These are phyloP conservation scores for Boletus subparvulus DNA, from an alignment of 768 basidiomycete genomes.

Conservation along the genomic window DNA sequence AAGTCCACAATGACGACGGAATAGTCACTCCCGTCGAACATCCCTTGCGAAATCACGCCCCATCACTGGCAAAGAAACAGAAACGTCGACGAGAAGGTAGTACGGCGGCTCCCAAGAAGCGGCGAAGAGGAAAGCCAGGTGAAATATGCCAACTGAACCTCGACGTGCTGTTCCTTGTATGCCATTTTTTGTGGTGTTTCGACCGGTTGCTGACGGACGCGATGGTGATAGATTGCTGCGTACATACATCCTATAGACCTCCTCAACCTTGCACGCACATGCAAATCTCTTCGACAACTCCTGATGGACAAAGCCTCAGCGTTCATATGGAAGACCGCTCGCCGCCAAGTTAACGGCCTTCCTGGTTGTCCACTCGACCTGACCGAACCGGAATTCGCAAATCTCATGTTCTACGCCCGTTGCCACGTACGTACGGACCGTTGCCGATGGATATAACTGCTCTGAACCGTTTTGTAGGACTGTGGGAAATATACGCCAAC, in stretches of 20 bases:
- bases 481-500: background rate
- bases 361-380: constrained; percentile 1
- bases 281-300: background rate
- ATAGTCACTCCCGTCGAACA: background rate
- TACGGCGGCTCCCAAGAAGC: background rate
- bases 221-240: background rate
- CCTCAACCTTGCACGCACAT: background rate
- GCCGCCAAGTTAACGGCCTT: background rate
- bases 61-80: background rate
- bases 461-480: background rate
- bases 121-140: background rate
- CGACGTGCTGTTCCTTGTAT: constrained; percentile 2
- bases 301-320: background rate
- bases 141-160: constrained; percentile 13
- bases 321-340: background rate
- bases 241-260: background rate
- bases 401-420: background rate
- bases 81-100: background rate
- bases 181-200: background rate
- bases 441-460: background rate
- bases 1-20: background rate
- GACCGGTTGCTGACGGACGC: background rate
- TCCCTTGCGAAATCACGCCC: background rate
- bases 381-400: constrained; percentile 1
- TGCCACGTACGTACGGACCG: background rate